Evolutionary conservation across 2,329 filamentous ascomycete genomes (phyloP).

Genomic region (Endoconidiophora polonica): DNA sequence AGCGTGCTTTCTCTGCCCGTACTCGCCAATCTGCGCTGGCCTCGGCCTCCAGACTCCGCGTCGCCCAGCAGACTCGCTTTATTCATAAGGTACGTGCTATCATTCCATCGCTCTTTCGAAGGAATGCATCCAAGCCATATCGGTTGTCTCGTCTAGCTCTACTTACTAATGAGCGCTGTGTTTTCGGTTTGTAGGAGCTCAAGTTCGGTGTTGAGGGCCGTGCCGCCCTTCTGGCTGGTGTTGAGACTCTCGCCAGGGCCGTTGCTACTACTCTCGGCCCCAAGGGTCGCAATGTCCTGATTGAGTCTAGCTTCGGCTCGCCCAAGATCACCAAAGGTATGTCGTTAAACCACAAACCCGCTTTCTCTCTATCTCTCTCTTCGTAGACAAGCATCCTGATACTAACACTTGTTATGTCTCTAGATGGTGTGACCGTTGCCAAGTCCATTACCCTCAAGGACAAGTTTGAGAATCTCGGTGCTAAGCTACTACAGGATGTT

Average conservation of each 20-base stretch:
- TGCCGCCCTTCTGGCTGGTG: conserved; percentile 75
- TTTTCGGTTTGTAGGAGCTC: conserved; percentile 50
- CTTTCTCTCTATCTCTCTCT: neutral
- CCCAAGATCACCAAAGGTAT: conserved; percentile 99
- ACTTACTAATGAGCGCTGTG: neutral
- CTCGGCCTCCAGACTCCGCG: conserved; percentile 47
- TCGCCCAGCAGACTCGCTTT: conserved; percentile 78
- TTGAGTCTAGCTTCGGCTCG: conserved; percentile 95
- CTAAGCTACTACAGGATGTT: conserved; percentile 90
- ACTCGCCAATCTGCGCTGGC: conserved; percentile 66
- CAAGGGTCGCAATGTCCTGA: conserved; percentile 96
- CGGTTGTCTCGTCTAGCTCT: neutral
- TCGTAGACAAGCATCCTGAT: neutral
- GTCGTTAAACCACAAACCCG: conserved; percentile 15
- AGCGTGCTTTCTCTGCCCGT: conserved; percentile 77
- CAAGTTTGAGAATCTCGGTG: conserved; percentile 99
- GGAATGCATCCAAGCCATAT: neutral
- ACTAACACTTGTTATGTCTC: conserved; percentile 16
- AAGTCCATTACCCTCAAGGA: conserved; percentile 87
- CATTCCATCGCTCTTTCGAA: neutral
- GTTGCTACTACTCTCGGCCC: conserved; percentile 92
- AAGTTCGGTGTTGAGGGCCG: conserved; percentile 96
- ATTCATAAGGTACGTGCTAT: conserved; percentile 67
- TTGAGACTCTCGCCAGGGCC: conserved; percentile 90
- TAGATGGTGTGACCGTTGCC: conserved; percentile 77